Base-by-base conservation (phyloP, 108 stramenopile species). In the Nannochloropsis gaditana region DNA sequence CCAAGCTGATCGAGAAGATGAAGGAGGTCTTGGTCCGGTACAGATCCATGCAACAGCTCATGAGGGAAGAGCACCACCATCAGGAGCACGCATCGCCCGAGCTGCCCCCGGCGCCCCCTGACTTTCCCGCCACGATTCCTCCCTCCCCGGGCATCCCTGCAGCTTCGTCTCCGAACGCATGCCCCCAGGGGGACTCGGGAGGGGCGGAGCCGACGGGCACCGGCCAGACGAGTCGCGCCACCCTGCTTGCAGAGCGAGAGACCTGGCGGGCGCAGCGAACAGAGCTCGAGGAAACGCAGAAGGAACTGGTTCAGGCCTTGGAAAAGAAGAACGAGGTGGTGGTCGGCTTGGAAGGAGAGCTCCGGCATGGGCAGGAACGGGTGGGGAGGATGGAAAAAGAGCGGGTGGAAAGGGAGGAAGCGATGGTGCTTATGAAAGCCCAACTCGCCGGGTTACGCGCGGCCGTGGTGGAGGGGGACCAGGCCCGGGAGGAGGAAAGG, bases 1-100 rank as follows among this genome's bases (percentile, higher is more conserved):
- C 19, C 19, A 73, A 73, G 59, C 6, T 73, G 6, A 73, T 73
- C 8, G 59, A 73, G 59, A 73, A 73, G 59, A 73, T 73, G 59
- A 73, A 73, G 59, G 59, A 73, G 59, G n/a, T 73, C n/a, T 73
- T 73, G 59, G 59, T 73, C 59, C 15, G n/a, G 59, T 73, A 73
- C 59, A 73, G n/a, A 73, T 15, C 19, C 5, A 6, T 73, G 59
- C 59, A 73, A 73, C 19, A 73, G 59, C 59, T 4, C 59, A 73
- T 73, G 59, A 73, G n/a, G 59, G 19, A 73, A n/a, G 19, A 73
- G 59, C 59, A 73, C 19, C 59, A 3, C 19, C 59, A 73, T 15
- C 59, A 73, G 31, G 31, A 31, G 31, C 31, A 31, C 31, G 31
- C 31, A 31, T 31, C 31, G 31, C 31, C 31, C 31, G 31, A 31